Percentiles rank a stretch among this genome's conserved stretches.
Evolutionary conservation across 768 basidiomycete species (phyloP).

Genomic region (Galerina sulciceps): DNA sequence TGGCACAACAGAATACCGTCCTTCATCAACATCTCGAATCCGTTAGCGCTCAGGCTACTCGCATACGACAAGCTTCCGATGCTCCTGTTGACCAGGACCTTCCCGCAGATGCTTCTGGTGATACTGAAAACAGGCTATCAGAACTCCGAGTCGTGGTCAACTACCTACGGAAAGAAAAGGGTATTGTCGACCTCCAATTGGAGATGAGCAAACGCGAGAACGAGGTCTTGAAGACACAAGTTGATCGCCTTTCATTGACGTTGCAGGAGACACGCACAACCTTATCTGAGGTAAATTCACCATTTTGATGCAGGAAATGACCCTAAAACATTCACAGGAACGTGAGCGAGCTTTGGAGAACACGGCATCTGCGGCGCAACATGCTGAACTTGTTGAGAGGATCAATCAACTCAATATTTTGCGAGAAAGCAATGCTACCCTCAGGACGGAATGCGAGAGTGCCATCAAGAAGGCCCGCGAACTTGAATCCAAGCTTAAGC

Average conservation of each 20-base stretch:
- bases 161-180: constrained; percentile 89
- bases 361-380: constrained; percentile 76
- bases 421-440: constrained; percentile 86
- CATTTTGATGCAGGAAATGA: not conserved
- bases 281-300: constrained; percentile 63
- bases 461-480: constrained; percentile 70
- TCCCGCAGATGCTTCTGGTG: constrained; percentile 47
- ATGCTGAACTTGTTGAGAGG: constrained; percentile 81
- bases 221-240: constrained; percentile 70
- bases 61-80: constrained; percentile 75
- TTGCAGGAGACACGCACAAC: constrained; percentile 73
- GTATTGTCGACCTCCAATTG: constrained; percentile 87
- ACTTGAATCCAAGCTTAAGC: constrained; percentile 65
- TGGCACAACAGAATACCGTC: constrained; percentile 74
- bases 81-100: constrained; percentile 41
- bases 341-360: constrained; percentile 77
- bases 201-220: constrained; percentile 81
- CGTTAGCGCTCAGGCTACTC: constrained; percentile 79
- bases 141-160: constrained; percentile 80
- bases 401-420: constrained; percentile 88
- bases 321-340: constrained; percentile 51
- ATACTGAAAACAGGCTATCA: constrained; percentile 65
- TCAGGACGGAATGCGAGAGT: constrained; percentile 78
- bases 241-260: constrained; percentile 71
- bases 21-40: constrained; percentile 86